A percentile compares a stretch with the other conserved stretches of the same genome.
These are phyloP conservation scores for Iodosphaeria phyllophila DNA, from an alignment of 2,329 filamentous ascomycete genomes.

Conservation along the genomic window DNA sequence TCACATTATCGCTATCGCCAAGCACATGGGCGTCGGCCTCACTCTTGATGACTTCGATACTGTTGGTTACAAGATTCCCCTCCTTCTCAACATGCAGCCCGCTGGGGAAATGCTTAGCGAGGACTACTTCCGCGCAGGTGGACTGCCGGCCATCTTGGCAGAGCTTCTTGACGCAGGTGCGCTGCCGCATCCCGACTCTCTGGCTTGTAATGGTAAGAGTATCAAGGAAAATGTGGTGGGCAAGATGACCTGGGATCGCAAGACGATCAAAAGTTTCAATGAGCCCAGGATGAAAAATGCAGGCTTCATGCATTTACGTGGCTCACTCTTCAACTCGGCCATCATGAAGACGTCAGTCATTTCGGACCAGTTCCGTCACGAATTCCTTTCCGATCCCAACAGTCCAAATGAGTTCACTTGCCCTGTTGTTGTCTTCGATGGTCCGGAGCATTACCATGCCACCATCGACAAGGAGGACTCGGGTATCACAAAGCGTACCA, in stretches of 20 bases:
- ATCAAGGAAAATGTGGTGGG: slow-evolving; percentile 22
- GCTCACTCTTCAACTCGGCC: slow-evolving; percentile 28
- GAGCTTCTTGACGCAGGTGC: slow-evolving; percentile 29
- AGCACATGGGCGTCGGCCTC: slow-evolving; percentile 30
- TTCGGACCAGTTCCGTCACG: slow-evolving; percentile 21
- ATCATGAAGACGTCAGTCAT: slow-evolving; percentile 35
- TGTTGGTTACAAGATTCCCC: slow-evolving; percentile 27
- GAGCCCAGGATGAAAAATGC: slow-evolving; percentile 28
- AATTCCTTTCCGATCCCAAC: slow-evolving; percentile 23
- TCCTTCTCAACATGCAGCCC: slow-evolving; percentile 35
- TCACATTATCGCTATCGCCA: slow-evolving; percentile 33
- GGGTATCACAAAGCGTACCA: slow-evolving; percentile 20
- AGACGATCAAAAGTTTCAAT: slow-evolving; percentile 23
- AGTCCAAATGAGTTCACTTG: slow-evolving; percentile 29
- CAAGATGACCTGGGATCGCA: slow-evolving; percentile 28
- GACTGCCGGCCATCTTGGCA: slow-evolving; percentile 31
- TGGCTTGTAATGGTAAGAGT: slow-evolving; percentile 27
- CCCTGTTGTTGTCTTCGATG: slow-evolving; percentile 27
- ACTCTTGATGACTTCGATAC: slow-evolving; percentile 33
- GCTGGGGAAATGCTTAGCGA: slow-evolving; percentile 32
- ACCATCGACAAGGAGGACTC: slow-evolving; percentile 23
- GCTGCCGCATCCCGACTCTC: slow-evolving; percentile 18
- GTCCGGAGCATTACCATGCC: slow-evolving; percentile 26
- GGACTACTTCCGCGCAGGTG: slow-evolving; percentile 33
- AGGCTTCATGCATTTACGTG: slow-evolving; percentile 28